These are phyloP conservation scores for Phytopythium aichiense DNA, from an alignment of 352 stramenopile genomes.

Conservation along the genomic window DNA sequence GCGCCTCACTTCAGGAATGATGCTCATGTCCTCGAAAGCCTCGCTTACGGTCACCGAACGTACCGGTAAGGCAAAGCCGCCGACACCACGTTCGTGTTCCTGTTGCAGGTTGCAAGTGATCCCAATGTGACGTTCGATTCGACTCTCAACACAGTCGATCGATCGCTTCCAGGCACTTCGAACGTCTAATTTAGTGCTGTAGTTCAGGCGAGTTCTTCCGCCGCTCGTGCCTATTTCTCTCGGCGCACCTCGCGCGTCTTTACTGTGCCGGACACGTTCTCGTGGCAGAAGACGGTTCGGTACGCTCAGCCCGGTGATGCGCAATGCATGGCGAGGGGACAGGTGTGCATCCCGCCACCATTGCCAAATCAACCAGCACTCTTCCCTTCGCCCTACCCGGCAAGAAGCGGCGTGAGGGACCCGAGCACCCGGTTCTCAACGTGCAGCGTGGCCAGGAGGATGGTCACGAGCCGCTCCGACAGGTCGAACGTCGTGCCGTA, in stretches of 20 bases:
- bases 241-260: background rate
- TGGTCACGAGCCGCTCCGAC: slow-evolving; percentile 27
- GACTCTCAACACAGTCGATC: background rate
- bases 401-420: slow-evolving; percentile 17
- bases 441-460: slow-evolving; percentile 31
- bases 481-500: slow-evolving; percentile 36
- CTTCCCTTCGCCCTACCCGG: background rate
- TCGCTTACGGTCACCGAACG: too few species aligned
- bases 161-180: background rate
- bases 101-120: too few species aligned
- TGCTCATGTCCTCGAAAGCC: background rate
- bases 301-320: background rate
- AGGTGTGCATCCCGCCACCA: background rate
- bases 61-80: too few species aligned
- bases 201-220: background rate
- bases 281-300: background rate
- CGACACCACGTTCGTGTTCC: too few species aligned
- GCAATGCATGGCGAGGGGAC: background rate
- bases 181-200: background rate
- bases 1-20: background rate
- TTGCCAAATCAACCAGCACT: background rate
- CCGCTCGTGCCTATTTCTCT: background rate
- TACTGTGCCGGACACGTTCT: background rate
- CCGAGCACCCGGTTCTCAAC: slow-evolving; percentile 32
- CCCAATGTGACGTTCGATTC: too few species aligned